These are phyloP conservation scores for Pharus latifolius DNA, from an alignment of 176 grass and related monocot species.

Conservation along the genomic window DNA sequence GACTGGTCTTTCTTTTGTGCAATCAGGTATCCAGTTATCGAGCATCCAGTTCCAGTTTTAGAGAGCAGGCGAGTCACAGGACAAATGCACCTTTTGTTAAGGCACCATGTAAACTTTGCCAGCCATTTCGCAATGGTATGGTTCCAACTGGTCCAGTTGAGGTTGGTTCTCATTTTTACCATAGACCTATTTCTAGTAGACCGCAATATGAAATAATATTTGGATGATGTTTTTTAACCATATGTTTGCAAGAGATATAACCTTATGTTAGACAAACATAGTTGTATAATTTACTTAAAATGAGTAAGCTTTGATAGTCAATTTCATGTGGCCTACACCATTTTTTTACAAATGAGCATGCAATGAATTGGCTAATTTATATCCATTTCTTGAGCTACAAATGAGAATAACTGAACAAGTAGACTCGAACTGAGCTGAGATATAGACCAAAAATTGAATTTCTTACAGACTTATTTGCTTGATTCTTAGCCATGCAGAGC, in stretches of 20 bases:
- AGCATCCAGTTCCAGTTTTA: constrained; percentile 82
- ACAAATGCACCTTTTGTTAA: constrained; percentile 47
- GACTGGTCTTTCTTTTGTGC: not conserved
- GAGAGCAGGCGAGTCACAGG: constrained; percentile 77
- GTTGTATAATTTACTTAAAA: not conserved
- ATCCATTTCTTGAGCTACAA: not conserved
- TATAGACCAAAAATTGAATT: not conserved
- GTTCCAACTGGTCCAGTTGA: constrained; percentile 59
- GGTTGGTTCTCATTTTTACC: constrained; percentile 33
- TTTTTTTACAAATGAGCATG: not conserved
- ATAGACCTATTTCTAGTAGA: not conserved
- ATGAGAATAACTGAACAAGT: not conserved
- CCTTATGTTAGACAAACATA: not conserved
- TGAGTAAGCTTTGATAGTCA: not conserved
- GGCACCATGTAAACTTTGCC: constrained; percentile 67
- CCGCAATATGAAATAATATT: not conserved
- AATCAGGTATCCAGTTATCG: constrained; percentile 78
- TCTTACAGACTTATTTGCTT: not conserved
- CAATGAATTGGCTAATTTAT: not conserved
- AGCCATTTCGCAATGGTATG: constrained; percentile 51
- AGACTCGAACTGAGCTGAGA: not conserved
- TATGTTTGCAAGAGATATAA: not conserved
- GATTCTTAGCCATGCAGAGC: not conserved
- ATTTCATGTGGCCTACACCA: not conserved
- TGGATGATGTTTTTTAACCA: not conserved